These are phyloP conservation scores for Schwanniomyces sp. DNA, from an alignment of 805 yeast species.

Conservation along the genomic window DNA sequence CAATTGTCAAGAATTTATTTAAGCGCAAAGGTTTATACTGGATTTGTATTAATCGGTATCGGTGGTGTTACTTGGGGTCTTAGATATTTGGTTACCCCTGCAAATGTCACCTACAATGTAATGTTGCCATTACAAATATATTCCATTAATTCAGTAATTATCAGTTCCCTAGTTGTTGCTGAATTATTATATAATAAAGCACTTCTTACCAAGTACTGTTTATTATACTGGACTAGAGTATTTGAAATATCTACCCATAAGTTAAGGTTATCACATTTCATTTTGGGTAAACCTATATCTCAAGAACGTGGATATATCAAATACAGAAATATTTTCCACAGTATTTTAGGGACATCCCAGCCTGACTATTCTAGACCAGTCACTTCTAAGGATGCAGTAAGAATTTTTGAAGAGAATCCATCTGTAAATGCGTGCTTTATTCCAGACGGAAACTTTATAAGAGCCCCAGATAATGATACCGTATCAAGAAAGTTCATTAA, in stretches of 20 bases:
- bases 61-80: constrained; percentile 61
- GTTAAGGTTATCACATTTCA: constrained; percentile 79
- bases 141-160: constrained; percentile 4
- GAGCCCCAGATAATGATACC: constrained; percentile 86
- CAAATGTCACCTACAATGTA: constrained; percentile 11
- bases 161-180: constrained; percentile 2
- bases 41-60: constrained; percentile 71
- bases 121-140: constrained; percentile 27
- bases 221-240: constrained; percentile 60
- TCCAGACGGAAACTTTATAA: constrained; percentile 76
- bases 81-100: constrained; percentile 23
- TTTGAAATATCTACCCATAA: constrained; percentile 55
- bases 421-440: constrained; percentile 57
- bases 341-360: constrained; percentile 34
- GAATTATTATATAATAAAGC: constrained; percentile 5
- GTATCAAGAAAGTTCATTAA: constrained; percentile 64
- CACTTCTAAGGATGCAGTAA: constrained; percentile 43
- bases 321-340: constrained; percentile 51
- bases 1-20: constrained; percentile 73
- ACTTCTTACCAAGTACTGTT: constrained; percentile 31
- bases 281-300: constrained; percentile 60
- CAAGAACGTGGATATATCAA: constrained; percentile 69
- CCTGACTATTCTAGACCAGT: constrained; percentile 65
- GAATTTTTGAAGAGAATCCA: constrained; percentile 43
- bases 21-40: constrained; percentile 72